Evolutionary conservation across 768 basidiomycete species (phyloP).

Genomic region (Zangia roseola): DNA sequence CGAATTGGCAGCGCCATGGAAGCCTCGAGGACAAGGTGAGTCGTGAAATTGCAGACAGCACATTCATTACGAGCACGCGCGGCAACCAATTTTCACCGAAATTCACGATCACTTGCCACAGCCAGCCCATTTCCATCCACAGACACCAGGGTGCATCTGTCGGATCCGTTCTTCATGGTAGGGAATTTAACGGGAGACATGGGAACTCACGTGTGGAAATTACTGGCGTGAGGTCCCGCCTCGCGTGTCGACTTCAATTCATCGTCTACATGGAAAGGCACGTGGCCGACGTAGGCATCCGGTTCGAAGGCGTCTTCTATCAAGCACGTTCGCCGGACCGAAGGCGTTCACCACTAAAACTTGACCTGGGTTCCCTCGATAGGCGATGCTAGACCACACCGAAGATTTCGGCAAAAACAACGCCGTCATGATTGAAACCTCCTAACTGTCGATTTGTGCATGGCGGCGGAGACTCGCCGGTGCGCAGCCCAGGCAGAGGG

Average conservation of each 20-base stretch:
- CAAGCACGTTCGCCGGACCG: neutral
- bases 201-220: neutral
- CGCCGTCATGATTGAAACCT: neutral
- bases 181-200: neutral
- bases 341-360: neutral
- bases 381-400: neutral
- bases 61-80: neutral
- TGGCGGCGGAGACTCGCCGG: neutral
- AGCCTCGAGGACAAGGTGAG: conserved; percentile 20
- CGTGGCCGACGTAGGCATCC: no score
- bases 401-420: conserved; percentile 1
- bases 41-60: neutral
- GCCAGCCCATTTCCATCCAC: neutral
- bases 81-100: neutral
- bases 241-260: no score
- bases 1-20: neutral
- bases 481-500: no score
- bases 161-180: neutral
- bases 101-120: neutral
- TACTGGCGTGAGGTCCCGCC: no score
- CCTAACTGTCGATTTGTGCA: neutral
- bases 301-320: neutral
- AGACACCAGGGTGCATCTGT: neutral
- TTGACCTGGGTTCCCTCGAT: neutral
- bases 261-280: no score